A percentile compares a stretch with the other conserved stretches of the same genome.
These are phyloP conservation scores for Lepidopterella palustris DNA, from an alignment of 495 filamentous ascomycete species.

Conservation along the genomic window DNA sequence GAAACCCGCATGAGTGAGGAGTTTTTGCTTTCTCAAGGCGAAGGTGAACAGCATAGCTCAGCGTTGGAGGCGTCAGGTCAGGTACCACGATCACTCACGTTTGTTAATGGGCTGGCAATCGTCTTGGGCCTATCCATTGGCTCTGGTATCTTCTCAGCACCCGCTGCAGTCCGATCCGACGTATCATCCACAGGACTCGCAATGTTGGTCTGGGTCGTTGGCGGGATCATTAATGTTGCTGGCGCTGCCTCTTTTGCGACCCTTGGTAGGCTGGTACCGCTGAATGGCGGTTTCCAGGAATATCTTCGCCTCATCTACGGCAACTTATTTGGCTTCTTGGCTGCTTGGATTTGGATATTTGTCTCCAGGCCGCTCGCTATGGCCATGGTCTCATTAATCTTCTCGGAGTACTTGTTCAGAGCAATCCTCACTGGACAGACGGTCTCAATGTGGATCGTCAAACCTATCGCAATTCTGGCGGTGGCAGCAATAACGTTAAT, in stretches of 20 bases:
- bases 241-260: conserved; percentile 43
- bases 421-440: conserved; percentile 1
- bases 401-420: conserved; percentile 32
- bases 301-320: conserved; percentile 38
- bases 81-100: background rate
- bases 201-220: conserved; percentile 38
- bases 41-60: too few relatives aligned
- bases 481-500: conserved; percentile 26
- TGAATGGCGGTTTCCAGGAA: conserved; percentile 43
- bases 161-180: conserved; percentile 35
- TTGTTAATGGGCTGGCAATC: conserved; percentile 26
- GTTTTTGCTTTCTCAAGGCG: too few relatives aligned
- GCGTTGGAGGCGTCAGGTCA: too few relatives aligned
- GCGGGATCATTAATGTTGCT: conserved; percentile 41
- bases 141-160: conserved; percentile 42
- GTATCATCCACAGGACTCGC: conserved; percentile 32
- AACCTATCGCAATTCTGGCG: conserved; percentile 30
- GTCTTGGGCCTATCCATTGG: conserved; percentile 42
- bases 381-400: conserved; percentile 35
- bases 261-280: conserved; percentile 38
- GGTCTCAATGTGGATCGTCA: conserved; percentile 23
- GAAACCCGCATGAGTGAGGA: too few relatives aligned
- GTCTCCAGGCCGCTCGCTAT: conserved; percentile 26
- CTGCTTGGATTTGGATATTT: conserved; percentile 37
- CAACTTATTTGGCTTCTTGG: conserved; percentile 36